These are phyloP conservation scores for Tagetes patula DNA, from an alignment of 129 eudicot species.

Conservation along the genomic window DNA sequence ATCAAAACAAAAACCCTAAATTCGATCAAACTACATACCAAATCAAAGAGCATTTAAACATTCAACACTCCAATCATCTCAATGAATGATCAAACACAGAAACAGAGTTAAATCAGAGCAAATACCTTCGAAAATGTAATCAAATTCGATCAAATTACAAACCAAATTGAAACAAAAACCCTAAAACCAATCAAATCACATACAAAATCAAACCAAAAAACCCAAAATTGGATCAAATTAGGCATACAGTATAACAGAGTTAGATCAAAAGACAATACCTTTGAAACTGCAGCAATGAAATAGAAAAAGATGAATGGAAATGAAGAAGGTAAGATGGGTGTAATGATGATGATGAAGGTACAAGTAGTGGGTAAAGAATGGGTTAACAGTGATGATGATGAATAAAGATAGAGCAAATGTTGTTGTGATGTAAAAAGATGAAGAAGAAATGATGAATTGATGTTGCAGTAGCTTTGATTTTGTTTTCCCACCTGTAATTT, in stretches of 20 bases:
- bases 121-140: not conserved
- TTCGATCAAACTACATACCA: no score
- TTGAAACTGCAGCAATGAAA: not conserved
- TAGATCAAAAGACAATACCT: constrained; percentile 15
- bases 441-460: constrained; percentile 44
- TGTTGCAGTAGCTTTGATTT: constrained; percentile 55
- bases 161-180: not conserved
- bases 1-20: not conserved
- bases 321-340: constrained; percentile 35
- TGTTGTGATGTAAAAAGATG: constrained; percentile 33
- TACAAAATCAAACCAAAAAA: not conserved
- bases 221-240: not conserved
- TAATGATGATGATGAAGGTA: constrained; percentile 7
- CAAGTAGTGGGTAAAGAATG: constrained; percentile 13
- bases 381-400: not conserved
- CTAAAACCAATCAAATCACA: not conserved
- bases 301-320: constrained; percentile 1
- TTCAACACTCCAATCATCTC: no score
- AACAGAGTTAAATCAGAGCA: no score
- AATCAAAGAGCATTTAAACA: no score
- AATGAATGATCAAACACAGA: no score
- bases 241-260: not conserved
- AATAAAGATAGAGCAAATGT: not conserved
- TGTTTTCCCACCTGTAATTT: constrained; percentile 49
- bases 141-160: not conserved